A percentile compares a stretch with the other conserved stretches of the same genome.
These are phyloP conservation scores for Candida morakotiae DNA, from an alignment of 805 yeast species.

Conservation along the genomic window DNA sequence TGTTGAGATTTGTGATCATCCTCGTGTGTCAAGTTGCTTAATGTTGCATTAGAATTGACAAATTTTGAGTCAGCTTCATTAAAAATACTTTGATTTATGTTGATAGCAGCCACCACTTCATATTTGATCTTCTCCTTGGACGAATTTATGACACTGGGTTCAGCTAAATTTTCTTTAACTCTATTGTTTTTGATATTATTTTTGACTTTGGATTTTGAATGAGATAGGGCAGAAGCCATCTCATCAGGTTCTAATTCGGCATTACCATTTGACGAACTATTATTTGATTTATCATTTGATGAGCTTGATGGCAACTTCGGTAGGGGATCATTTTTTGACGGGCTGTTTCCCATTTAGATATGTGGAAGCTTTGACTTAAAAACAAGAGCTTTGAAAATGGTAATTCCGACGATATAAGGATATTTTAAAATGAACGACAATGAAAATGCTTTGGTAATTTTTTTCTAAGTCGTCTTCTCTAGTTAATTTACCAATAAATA, in stretches of 20 bases:
- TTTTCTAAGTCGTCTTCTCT: no score
- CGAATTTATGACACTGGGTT: no score
- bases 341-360: constrained; percentile 61
- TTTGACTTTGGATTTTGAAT: constrained; percentile 8
- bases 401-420: no score
- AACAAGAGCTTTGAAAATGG: neutral
- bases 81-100: constrained; percentile 5
- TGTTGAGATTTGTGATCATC: no score
- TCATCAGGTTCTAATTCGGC: constrained; percentile 36
- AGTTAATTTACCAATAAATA: no score
- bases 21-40: no score
- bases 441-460: no score
- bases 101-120: constrained; percentile 7
- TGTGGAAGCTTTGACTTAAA: neutral
- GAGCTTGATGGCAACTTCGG: constrained; percentile 34
- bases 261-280: constrained; percentile 27
- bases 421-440: no score
- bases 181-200: neutral
- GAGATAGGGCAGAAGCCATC: constrained; percentile 41
- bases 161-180: no score
- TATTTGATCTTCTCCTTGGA: no score
- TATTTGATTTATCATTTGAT: constrained; percentile 14
- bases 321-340: constrained; percentile 50
- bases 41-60: neutral
- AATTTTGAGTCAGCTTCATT: constrained; percentile 1